These are phyloP conservation scores for Symbiodinium pilosum DNA, from an alignment of 73 alveolate genomes.

Conservation along the genomic window DNA sequence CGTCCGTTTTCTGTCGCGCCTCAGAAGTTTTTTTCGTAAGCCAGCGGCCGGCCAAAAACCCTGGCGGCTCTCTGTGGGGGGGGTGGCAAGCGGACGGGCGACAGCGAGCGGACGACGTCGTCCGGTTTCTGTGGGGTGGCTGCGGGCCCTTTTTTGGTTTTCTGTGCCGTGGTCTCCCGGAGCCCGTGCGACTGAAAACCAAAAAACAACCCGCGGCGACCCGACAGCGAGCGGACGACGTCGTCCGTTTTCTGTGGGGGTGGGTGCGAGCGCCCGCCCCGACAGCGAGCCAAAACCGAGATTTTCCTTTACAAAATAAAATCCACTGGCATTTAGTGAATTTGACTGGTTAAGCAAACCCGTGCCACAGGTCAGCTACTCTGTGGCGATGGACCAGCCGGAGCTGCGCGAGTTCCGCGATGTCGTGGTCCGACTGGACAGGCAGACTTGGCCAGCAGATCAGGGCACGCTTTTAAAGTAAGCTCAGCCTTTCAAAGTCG, in stretches of 20 bases:
- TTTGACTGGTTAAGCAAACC: neutral
- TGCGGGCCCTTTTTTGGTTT: no score
- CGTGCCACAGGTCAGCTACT: neutral
- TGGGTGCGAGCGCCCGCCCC: neutral
- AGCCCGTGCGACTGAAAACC: no score
- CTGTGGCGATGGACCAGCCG: neutral
- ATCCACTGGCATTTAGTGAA: neutral
- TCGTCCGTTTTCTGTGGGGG: neutral
- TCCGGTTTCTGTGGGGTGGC: neutral
- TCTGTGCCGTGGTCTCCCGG: neutral
- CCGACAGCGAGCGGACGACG: neutral
- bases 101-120: neutral
- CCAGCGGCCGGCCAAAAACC: neutral
- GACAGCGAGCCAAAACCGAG: neutral
- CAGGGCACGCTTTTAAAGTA: no score
- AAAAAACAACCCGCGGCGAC: no score
- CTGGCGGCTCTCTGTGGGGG: neutral
- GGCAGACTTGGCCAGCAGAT: no score
- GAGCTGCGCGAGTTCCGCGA: neutral
- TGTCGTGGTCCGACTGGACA: neutral
- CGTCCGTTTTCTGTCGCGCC: neutral
- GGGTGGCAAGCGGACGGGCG: neutral
- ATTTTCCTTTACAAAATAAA: no score
- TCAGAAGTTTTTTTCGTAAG: neutral
- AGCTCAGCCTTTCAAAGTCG: neutral